Conservation (phyloP, 768 basidiomycete species). For the Hortiboletus flavorubellus region DNA sequence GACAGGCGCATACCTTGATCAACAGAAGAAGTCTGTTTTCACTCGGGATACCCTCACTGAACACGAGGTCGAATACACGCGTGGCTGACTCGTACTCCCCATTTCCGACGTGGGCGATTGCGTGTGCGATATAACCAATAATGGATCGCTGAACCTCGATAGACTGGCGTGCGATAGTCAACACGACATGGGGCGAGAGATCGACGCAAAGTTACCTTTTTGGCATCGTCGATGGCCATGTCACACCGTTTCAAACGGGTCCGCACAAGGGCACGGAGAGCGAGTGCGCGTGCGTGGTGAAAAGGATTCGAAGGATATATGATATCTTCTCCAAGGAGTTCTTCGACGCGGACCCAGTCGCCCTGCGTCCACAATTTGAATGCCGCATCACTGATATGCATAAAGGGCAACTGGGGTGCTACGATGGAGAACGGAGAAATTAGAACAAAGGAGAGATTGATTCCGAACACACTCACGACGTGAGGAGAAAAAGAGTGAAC, state of each 20-base stretch:
- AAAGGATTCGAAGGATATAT: background rate
- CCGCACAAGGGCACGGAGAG: background rate
- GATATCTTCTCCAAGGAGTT: background rate
- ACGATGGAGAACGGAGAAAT: background rate
- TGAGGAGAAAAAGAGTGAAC: too few relatives aligned
- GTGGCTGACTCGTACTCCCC: too few relatives aligned
- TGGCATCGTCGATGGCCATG: slow-evolving; percentile 4
- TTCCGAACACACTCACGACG: background rate
- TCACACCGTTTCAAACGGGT: background rate
- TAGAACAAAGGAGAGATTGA: too few relatives aligned
- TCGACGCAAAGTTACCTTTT: background rate
- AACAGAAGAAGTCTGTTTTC: slow-evolving; percentile 5
- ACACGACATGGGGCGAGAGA: too few relatives aligned
- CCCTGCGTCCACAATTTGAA: slow-evolving; percentile 1
- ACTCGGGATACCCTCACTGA: background rate
- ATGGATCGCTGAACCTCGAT: slow-evolving; percentile 3
- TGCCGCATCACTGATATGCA: background rate
- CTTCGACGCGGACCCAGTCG: background rate
- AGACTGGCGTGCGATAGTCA: background rate
- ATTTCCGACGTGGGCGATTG: too few relatives aligned
- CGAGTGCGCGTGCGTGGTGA: background rate
- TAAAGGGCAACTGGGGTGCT: background rate
- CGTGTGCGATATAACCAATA: too few relatives aligned
- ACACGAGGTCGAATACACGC: slow-evolving; percentile 5
- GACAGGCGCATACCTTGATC: slow-evolving; percentile 3